Evolutionary conservation across 352 stramenopile genomes (phyloP).

Genomic region (Pythium monospermum): DNA sequence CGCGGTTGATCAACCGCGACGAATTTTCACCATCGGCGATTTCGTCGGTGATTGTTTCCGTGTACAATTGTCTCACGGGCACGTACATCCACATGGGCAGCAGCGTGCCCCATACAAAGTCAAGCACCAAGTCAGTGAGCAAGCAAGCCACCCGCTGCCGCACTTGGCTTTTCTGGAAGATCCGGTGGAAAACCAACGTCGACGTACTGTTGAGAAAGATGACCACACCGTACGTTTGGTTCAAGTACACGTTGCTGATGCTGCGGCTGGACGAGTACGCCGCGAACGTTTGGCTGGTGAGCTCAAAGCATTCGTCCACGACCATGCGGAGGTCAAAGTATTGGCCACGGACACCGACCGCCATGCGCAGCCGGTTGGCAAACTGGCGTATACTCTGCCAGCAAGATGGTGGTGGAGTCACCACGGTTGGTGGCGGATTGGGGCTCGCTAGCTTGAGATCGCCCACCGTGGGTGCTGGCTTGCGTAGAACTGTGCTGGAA

Average conservation of each 20-base stretch:
- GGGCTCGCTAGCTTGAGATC: no score
- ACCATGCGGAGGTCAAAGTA: constrained; percentile 8
- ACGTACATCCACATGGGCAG: constrained; percentile 20
- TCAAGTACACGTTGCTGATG: constrained; percentile 16
- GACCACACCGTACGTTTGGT: constrained; percentile 11
- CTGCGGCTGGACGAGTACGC: constrained; percentile 9
- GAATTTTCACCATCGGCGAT: constrained; percentile 5
- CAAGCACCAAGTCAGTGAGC: constrained; percentile 17
- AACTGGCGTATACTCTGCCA: no score
- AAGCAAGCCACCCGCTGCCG: constrained; percentile 13
- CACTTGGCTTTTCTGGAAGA: neutral
- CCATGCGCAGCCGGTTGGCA: neutral
- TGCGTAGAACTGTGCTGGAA: no score
- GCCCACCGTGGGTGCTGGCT: no score
- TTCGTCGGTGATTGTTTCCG: neutral
- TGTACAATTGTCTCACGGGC: constrained; percentile 6
- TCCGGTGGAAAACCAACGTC: neutral
- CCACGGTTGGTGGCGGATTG: no score
- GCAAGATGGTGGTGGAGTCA: no score
- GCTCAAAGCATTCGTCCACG: neutral
- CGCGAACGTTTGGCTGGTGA: constrained; percentile 5
- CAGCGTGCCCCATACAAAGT: constrained; percentile 22
- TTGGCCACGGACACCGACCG: constrained; percentile 7
- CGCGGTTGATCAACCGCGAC: constrained; percentile 14
- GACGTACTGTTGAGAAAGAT: constrained; percentile 13